Evolutionary conservation across 1,139 yeast genomes (phyloP), one percentile per base, ranked within the genome.

Genomic region (Pneumocystis canis): DNA sequence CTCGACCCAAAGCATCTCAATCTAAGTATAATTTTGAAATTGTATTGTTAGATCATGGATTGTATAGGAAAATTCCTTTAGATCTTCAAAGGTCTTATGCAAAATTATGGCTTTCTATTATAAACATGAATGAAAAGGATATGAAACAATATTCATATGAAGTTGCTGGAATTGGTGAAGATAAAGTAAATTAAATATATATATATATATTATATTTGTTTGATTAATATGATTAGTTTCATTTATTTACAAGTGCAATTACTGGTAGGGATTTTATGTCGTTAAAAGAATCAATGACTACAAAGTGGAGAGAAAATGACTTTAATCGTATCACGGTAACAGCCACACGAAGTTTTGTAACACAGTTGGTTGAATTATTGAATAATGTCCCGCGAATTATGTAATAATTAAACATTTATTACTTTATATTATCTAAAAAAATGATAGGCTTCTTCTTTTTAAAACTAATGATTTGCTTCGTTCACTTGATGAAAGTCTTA

Each of bases 401-500:
- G 62, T 60, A 56, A 28, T 18, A 54, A 20, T 32, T 18, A 33
- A 28, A 25, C 9, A 58, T 60, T 53, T n/a, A 18, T 11, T 33
- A 18, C 20, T 37, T 14, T 37, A 37, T 33, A 6, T 20, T 31
- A 30, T 33, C 28, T 31, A 58, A 31, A 37, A 20, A 25, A n/a
- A 28, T n/a, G n/a, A 62, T 59, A 47, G 54, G 33, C 74, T 94
- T 59, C 78, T 92, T 67, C 87, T 94, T 64, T 77, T 94, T 70
- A 94, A 94, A 72, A 94, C 99, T 0, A 92, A 94, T 72, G 99
- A 94, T 76, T 78, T 94, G 65, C 89, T 96, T 0, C 79, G 99
- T 69, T 85, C 84, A 68, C 77, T 92, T 62, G 98, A 92, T 73
- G 97, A 92, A 70, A 79, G 82, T 66, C 78, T 92, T 65, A 81